phyloP scores from a whole-genome alignment of 306 rosid species.

The Casuarina equisetifolia region DNA sequence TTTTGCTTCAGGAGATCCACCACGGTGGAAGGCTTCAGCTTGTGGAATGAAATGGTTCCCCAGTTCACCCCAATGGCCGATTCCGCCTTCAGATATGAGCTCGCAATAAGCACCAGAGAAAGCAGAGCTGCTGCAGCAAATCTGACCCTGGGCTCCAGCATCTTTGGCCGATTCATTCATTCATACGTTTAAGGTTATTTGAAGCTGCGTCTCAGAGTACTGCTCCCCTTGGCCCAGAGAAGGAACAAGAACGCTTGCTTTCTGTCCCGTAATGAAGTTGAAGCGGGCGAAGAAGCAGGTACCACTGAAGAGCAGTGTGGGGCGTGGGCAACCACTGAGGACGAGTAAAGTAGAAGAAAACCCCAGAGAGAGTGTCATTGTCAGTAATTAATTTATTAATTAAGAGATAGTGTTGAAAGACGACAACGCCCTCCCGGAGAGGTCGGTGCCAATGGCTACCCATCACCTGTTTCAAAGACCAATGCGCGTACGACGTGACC shows the following conservation, averaged over 20 bases:
- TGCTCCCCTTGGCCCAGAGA: not conserved
- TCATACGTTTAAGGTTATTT: not conserved
- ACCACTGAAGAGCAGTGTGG: not conserved
- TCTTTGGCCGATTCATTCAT: slow-evolving; percentile 16
- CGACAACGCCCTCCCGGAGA: not conserved
- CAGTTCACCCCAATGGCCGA: slow-evolving; percentile 85
- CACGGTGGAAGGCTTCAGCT: slow-evolving; percentile 67
- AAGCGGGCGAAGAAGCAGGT: not conserved
- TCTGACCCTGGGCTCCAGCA: slow-evolving; percentile 46
- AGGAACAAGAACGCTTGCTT: not conserved
- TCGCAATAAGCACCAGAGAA: slow-evolving; percentile 25
- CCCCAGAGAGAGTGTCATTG: not conserved
- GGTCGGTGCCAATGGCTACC: too few relatives aligned
- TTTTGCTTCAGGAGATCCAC: slow-evolving; percentile 73
- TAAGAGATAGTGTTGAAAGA: not conserved
- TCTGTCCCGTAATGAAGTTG: not conserved
- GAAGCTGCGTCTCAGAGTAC: not conserved
- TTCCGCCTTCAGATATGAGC: slow-evolving; percentile 46
- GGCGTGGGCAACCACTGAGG: not conserved
- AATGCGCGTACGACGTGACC: not conserved
- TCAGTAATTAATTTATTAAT: not conserved
- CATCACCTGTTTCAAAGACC: not conserved
- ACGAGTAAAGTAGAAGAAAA: not conserved
- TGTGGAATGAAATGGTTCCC: slow-evolving; percentile 77
- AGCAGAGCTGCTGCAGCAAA: slow-evolving; percentile 15